Evolutionary conservation across 768 basidiomycete genomes (phyloP).

Genomic region (Tylopilus cervinicoccineus): DNA sequence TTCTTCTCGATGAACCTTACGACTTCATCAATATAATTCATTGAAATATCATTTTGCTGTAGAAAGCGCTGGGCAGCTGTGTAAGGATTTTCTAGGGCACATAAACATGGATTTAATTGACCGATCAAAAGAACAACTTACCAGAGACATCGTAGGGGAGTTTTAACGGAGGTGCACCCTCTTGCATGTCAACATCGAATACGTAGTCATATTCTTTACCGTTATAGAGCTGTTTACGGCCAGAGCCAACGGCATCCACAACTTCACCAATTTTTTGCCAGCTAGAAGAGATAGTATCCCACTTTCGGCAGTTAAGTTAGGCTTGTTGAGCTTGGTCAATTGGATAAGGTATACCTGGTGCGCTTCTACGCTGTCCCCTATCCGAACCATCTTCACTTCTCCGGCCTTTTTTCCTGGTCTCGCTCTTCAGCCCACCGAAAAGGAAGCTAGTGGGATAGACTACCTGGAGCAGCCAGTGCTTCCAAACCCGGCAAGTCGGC

Average conservation of each 20-base stretch:
- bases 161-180: constrained; percentile 89
- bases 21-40: constrained; percentile 83
- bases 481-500: constrained; percentile 86
- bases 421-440: constrained; percentile 4
- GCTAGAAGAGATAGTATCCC: constrained; percentile 61
- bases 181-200: constrained; percentile 96
- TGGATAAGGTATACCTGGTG: constrained; percentile 62
- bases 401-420: constrained; percentile 83
- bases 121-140: constrained; percentile 29
- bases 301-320: constrained; percentile 46
- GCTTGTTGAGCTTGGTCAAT: neutral
- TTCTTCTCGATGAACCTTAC: constrained; percentile 94
- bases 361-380: constrained; percentile 78
- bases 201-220: constrained; percentile 98
- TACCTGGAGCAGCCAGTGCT: constrained; percentile 69
- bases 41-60: constrained; percentile 74
- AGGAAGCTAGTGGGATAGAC: neutral
- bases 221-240: constrained; percentile 86
- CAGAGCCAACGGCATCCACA: constrained; percentile 88
- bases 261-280: constrained; percentile 98
- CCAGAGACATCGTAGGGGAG: constrained; percentile 90
- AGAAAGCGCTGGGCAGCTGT: constrained; percentile 87
- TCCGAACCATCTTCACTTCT: constrained; percentile 89
- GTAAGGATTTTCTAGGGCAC: constrained; percentile 78
- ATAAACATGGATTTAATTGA: constrained; percentile 1